These are phyloP conservation scores for Myriosclerotinia curreyana DNA, from an alignment of 2,329 filamentous ascomycete species.

Conservation along the genomic window DNA sequence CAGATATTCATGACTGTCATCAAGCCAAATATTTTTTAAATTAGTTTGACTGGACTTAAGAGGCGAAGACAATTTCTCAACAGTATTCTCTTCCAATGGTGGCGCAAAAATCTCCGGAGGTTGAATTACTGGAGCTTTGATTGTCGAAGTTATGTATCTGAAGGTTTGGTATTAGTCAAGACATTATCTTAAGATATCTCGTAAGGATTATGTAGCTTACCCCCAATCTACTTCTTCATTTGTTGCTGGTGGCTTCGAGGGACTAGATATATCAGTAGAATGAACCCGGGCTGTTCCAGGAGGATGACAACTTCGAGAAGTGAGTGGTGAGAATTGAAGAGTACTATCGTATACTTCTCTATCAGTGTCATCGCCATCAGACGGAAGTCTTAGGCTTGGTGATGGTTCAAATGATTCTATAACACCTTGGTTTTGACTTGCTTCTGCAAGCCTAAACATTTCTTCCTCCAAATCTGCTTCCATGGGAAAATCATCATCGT, in stretches of 20 bases:
- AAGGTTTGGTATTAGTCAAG: neutral
- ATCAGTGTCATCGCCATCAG: constrained; percentile 22
- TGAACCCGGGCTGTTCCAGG: neutral
- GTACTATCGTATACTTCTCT: constrained; percentile 34
- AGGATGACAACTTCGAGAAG: constrained; percentile 4
- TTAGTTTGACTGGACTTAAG: neutral
- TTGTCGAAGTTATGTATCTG: neutral
- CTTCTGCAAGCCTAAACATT: constrained; percentile 30
- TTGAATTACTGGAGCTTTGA: neutral
- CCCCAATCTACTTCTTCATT: constrained; percentile 20
- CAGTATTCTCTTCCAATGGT: no score
- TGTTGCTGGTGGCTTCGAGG: constrained; percentile 10
- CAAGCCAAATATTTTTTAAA: constrained; percentile 8
- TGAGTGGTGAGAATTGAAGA: constrained; percentile 35
- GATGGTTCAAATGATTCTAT: constrained; percentile 29
- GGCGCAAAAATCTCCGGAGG: neutral
- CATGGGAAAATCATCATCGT: constrained; percentile 34
- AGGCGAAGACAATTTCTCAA: neutral
- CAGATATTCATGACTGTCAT: constrained; percentile 36
- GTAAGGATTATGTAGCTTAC: neutral
- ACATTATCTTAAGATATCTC: neutral
- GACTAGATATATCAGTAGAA: constrained; percentile 26
- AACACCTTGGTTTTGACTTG: constrained; percentile 11
- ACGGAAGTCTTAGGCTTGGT: constrained; percentile 27
- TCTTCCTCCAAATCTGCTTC: constrained; percentile 33